Percentiles rank a stretch among this genome's conserved stretches.
phyloP scores from a whole-genome alignment of 257 asterid species.

The Echium plantagineum region DNA sequence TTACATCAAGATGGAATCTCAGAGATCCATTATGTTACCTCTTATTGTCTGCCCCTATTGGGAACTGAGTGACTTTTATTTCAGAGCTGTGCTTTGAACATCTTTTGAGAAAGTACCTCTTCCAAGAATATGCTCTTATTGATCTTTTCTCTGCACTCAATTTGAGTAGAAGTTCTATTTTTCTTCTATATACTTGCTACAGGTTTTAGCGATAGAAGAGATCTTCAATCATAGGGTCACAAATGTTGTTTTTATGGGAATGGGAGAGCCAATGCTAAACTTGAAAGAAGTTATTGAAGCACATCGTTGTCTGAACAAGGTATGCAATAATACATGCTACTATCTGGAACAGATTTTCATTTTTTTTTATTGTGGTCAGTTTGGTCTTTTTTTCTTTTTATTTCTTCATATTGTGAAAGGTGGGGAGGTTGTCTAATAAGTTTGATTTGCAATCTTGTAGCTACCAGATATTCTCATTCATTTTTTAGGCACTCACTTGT shows the following conservation, averaged over 20 bases:
- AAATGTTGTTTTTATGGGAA: constrained; percentile 96
- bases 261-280: constrained; percentile 99
- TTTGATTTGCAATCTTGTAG: too few relatives aligned
- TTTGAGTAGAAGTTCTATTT: not conserved
- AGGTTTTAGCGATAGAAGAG: constrained; percentile 93
- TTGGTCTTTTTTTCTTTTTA: too few relatives aligned
- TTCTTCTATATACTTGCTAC: constrained; percentile 10
- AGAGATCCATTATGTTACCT: too few relatives aligned
- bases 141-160: not conserved
- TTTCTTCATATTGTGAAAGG: too few relatives aligned
- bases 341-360: not conserved
- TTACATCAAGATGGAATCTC: too few relatives aligned
- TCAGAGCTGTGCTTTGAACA: too few relatives aligned
- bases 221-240: constrained; percentile 77
- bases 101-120: too few relatives aligned
- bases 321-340: constrained; percentile 12
- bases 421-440: too few relatives aligned
- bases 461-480: too few relatives aligned
- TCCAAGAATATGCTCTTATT: not conserved
- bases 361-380: not conserved
- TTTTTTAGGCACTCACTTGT: too few relatives aligned
- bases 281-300: constrained; percentile 90
- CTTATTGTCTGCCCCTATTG: too few relatives aligned
- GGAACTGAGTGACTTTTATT: too few relatives aligned
- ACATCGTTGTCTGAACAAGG: constrained; percentile 92